Evolutionary conservation across 106 monocot species (phyloP), one percentile per base, ranked within the genome.

Genomic region (Acorus calamus): DNA sequence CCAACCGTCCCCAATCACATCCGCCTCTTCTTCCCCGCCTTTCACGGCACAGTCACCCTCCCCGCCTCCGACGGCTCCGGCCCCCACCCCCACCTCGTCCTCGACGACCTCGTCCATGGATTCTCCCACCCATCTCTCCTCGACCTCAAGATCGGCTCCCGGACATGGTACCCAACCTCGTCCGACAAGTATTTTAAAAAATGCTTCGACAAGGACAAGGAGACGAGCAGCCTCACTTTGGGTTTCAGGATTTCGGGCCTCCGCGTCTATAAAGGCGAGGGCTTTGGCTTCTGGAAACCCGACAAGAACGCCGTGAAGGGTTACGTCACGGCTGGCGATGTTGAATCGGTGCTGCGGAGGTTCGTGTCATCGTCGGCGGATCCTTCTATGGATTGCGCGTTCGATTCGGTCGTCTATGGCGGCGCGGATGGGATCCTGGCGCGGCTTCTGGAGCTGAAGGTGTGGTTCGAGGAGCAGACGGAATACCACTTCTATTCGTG

Each of bases 391-490:
- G 80, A 87, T 46, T 70, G 78, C 56, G 62, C 68, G 13, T 63
- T 72, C 42, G 79, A 72, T 3, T 13, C 79, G 0, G 45, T 28
- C 41, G 72, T 87, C 3, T 87, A 80, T 49, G 83, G 80, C 8
- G 79, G 83, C 8, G 42, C 76, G 10, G 63, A 60, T 8, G 83
- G 84, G 3, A 67, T 94, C 8, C 57, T 94, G 47, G 78, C 75
- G 5, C 81, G 89, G 64, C 49, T 94, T 63, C n/a, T 64, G 53
- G 81, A 89, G 53, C 72, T 94, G 8, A 94, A 89, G 72, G 63
- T 69, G 4, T 94, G 93, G 93, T 94, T 94, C 49, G 89, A 86
- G 68, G 79, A 81, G 9, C 93, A 89, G 77, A 89, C 93, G 0
- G 42, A 77, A 42, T 94, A 70, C 72, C 89, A 89, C 47, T 94